phyloP scores from a whole-genome alignment of 495 filamentous ascomycete species.

The Penicillium waksmanii region DNA sequence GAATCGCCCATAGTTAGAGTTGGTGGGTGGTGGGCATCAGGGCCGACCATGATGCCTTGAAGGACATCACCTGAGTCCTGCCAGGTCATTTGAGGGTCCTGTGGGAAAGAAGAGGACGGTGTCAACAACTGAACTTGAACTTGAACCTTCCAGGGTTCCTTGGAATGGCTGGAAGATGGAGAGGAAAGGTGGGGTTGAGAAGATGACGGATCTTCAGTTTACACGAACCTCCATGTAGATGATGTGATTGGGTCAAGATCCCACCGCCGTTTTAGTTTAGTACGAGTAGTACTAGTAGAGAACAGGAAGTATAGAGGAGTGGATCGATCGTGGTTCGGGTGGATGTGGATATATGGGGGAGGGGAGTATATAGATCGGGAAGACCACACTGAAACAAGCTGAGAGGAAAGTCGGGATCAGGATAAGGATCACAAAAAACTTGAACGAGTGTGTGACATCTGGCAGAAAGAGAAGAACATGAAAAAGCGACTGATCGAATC shows the following conservation, averaged over 20 bases:
- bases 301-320: neutral
- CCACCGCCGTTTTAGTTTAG: neutral
- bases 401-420: too few species aligned
- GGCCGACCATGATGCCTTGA: slow-evolving; percentile 39
- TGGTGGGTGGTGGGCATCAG: slow-evolving; percentile 20
- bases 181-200: neutral
- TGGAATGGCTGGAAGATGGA: neutral
- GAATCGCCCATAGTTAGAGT: slow-evolving; percentile 15
- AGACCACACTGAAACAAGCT: neutral
- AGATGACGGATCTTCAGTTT: neutral
- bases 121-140: too few species aligned
- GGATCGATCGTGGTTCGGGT: neutral
- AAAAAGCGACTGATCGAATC: slow-evolving; percentile 7
- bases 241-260: neutral
- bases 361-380: neutral
- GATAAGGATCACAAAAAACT: neutral
- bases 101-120: too few species aligned
- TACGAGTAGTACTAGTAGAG: neutral
- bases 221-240: neutral
- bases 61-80: slow-evolving; percentile 38
- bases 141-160: too few species aligned
- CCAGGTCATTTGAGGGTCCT: slow-evolving; percentile 31
- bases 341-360: neutral
- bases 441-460: neutral
- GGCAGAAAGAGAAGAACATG: slow-evolving; percentile 1